Percentiles rank a stretch among this genome's conserved stretches.
Evolutionary conservation across 148 eudicot genomes (phyloP).

Genomic region (Tetragonia tetragonoides): DNA sequence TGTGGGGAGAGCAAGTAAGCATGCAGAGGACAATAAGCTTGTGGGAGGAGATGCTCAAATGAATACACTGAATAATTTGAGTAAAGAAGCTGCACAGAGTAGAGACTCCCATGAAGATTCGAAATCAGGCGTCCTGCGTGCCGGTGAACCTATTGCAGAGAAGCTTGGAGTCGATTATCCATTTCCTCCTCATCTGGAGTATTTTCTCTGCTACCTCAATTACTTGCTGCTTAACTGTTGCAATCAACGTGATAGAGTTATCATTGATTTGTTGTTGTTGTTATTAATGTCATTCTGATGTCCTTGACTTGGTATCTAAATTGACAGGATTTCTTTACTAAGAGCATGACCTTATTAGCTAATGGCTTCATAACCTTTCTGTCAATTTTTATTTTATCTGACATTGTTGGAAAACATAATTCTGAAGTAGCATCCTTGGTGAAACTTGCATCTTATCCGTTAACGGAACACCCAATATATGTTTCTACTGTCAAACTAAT

Average conservation of each 20-base stretch:
- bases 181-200: constrained; percentile 89
- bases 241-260: not conserved
- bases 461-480: too few species aligned
- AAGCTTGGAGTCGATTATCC: constrained; percentile 88
- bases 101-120: constrained; percentile 34
- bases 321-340: not conserved
- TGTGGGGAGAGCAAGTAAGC: constrained; percentile 68
- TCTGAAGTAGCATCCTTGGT: too few species aligned
- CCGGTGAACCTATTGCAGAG: constrained; percentile 68
- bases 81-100: constrained; percentile 30
- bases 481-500: too few species aligned
- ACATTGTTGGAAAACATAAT: too few species aligned
- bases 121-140: constrained; percentile 30
- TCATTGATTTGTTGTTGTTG: too few species aligned
- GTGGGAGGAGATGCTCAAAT: constrained; percentile 38
- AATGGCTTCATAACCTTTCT: too few species aligned
- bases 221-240: not conserved
- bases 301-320: too few species aligned
- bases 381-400: too few species aligned
- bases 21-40: constrained; percentile 33
- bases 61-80: constrained; percentile 20
- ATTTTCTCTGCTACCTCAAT: constrained; percentile 22
- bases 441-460: too few species aligned
- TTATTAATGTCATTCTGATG: too few species aligned
- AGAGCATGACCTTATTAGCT: too few species aligned